Conservation (phyloP, 1,139 yeast genomes). For the Hyphopichia buzzinii region DNA sequence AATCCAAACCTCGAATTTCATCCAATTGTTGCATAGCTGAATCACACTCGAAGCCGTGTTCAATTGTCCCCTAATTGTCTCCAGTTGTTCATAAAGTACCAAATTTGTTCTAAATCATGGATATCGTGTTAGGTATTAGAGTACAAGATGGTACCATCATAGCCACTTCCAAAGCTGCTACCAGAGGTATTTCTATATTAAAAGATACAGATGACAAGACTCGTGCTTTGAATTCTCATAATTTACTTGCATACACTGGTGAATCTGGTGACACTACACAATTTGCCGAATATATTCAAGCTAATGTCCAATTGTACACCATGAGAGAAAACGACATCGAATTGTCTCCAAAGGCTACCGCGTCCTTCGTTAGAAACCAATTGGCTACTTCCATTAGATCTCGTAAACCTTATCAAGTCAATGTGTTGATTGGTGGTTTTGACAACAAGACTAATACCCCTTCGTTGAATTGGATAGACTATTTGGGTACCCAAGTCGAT, state of each 20-base stretch:
- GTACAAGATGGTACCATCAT: constrained; percentile 77
- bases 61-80: no score
- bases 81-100: no score
- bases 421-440: constrained; percentile 82
- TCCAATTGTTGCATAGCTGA: no score
- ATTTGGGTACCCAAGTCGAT: constrained; percentile 86
- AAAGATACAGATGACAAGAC: constrained; percentile 91
- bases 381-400: constrained; percentile 87
- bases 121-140: constrained; percentile 82
- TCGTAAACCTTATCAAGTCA: constrained; percentile 90
- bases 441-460: constrained; percentile 65
- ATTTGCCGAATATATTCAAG: constrained; percentile 91
- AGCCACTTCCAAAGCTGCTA: constrained; percentile 91
- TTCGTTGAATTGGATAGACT: constrained; percentile 85
- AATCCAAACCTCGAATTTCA: no score
- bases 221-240: constrained; percentile 67
- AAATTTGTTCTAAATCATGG: constrained; percentile 72
- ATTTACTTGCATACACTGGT: constrained; percentile 87
- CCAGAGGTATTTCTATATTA: constrained; percentile 88
- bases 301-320: constrained; percentile 83
- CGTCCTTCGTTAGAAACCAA: constrained; percentile 84
- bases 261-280: constrained; percentile 98
- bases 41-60: no score
- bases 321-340: constrained; percentile 81
- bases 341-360: constrained; percentile 78